Evolutionary conservation across 73 alveolate species (phyloP), one percentile per base, ranked within the genome.

Genomic region (Paramecium octaurelia): DNA sequence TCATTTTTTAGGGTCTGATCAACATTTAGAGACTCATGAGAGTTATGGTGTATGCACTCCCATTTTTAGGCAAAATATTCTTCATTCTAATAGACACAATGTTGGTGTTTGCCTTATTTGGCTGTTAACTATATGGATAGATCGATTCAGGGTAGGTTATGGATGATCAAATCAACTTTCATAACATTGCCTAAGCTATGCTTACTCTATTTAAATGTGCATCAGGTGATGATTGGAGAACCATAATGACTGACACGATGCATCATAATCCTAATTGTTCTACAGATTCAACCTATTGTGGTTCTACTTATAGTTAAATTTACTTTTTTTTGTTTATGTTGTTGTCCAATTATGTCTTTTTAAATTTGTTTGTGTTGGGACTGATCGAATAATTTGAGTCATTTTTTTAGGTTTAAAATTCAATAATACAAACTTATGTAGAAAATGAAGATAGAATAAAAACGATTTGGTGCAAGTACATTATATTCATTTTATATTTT

Each of bases 251-350:
- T 14, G 91, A 80, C 27, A 80, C 91, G 1, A 80, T 48, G 75
- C 43, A 23, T 80, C 73, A 80, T 80, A 80, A 80, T 80, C 91
- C 91, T 16, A 31, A 80, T 80, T 80, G 91, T 80, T 23, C 48
- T 8, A n/a, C 21, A 18, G 76, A 80, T 80, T 44, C 46, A 24
- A 3, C 46, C 7, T 80, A 80, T 40, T 80, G 91, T 80, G 91
- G 91, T 44, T 80, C 91, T 0, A 31, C 31, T 11, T 80, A 80
- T 80, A 43, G 48, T 18, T 44, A 44, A 43, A 23, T 80, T 8
- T 80, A 80, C 44, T 80, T 80, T 48, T 42, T 44, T 46, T 2
- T 46, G 6, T 80, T 80, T 80, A 43, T 80, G 46, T 46, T 80
- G 9, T 24, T 80, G 4, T 80, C 91, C 11, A 80, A 80, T 48